Conservation (phyloP, 768 basidiomycete species). For the Lyophyllum shimeji region DNA sequence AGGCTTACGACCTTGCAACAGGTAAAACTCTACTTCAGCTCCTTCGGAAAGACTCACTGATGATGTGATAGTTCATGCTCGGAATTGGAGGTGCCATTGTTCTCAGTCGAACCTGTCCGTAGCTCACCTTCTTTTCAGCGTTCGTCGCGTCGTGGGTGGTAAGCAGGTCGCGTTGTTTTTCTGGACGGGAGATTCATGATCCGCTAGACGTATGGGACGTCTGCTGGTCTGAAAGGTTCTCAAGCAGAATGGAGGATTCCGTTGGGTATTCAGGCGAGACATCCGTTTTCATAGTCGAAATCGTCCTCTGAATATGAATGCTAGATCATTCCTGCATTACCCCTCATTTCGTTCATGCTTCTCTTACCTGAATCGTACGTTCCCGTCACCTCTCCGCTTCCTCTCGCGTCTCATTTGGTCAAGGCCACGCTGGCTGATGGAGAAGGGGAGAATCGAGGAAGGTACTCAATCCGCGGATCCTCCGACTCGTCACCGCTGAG, state of each 20-base stretch:
- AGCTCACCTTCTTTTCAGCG: slow-evolving; percentile 25
- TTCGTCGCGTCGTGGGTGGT: slow-evolving; percentile 50
- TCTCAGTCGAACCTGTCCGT: background rate
- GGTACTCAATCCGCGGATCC: slow-evolving; percentile 19
- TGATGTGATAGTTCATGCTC: slow-evolving; percentile 40
- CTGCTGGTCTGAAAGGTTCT: slow-evolving; percentile 34
- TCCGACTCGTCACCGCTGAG: background rate
- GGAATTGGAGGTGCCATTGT: slow-evolving; percentile 39
- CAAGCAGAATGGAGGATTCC: slow-evolving; percentile 52
- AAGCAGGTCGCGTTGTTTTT: slow-evolving; percentile 9
- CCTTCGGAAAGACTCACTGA: background rate
- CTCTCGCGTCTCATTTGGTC: background rate
- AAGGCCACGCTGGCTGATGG: slow-evolving; percentile 52
- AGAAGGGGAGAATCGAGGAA: slow-evolving; percentile 49
- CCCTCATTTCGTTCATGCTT: slow-evolving; percentile 48
- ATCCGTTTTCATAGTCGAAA: background rate
- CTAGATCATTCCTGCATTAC: slow-evolving; percentile 46
- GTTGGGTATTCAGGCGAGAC: slow-evolving; percentile 38
- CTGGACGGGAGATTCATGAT: background rate
- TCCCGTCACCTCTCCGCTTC: background rate
- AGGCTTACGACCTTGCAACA: slow-evolving; percentile 54
- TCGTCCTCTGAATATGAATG: background rate
- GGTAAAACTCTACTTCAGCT: slow-evolving; percentile 13
- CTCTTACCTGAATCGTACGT: slow-evolving; percentile 51
- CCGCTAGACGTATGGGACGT: slow-evolving; percentile 38